A percentile compares a stretch with the other conserved stretches of the same genome.
These are phyloP conservation scores for Neonectria neomacrospora DNA, from an alignment of 2,329 filamentous ascomycete species.

Conservation along the genomic window DNA sequence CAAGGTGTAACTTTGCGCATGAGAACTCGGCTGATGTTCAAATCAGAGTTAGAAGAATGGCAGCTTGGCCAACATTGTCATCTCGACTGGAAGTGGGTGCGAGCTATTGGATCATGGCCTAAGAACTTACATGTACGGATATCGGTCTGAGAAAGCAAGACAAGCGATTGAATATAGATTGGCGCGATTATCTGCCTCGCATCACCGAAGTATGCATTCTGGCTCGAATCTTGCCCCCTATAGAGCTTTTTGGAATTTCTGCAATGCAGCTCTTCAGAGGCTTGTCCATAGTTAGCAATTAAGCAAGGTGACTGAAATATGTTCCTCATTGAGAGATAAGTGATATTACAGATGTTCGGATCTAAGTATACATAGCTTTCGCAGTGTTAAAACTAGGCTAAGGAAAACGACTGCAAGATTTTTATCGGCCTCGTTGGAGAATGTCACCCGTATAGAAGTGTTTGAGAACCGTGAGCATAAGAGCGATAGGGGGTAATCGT, in stretches of 20 bases:
- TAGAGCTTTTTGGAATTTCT: neutral
- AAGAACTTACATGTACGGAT: too few species aligned
- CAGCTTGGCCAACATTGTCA: too few species aligned
- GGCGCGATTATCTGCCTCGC: too few species aligned
- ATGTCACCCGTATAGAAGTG: neutral
- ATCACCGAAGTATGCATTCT: too few species aligned
- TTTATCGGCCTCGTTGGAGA: neutral
- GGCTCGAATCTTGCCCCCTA: neutral
- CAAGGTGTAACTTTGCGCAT: too few species aligned
- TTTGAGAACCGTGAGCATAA: neutral
- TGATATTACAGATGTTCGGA: neutral
- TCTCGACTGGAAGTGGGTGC: too few species aligned
- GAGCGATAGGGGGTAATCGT: neutral
- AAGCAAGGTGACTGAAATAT: neutral
- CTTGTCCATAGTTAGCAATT: neutral
- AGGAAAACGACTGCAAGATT: neutral
- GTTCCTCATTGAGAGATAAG: neutral
- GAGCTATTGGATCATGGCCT: too few species aligned
- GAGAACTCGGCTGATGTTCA: too few species aligned
- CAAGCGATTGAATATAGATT: too few species aligned
- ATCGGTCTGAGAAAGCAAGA: too few species aligned
- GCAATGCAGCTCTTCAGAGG: neutral
- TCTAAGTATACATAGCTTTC: neutral
- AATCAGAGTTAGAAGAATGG: too few species aligned
- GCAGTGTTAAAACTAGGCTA: neutral